Base-by-base conservation (phyloP, 1,139 yeast species). In the Hyphopichia fennica region DNA sequence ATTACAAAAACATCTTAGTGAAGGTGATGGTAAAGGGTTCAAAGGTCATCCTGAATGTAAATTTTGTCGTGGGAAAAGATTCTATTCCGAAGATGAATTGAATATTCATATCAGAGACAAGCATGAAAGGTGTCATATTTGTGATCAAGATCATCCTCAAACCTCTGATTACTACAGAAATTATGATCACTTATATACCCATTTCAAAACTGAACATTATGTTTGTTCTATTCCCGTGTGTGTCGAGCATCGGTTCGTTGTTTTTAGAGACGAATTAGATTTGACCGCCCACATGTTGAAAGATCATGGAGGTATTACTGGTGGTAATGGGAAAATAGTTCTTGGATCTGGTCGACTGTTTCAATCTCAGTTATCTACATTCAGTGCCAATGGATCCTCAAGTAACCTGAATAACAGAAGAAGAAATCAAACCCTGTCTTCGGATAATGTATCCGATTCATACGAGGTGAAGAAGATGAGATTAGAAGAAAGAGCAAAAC, bases 61-160 rank as follows among this genome's bases (percentile, higher is more conserved):
- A 50, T 88, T 88, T 60, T 93, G 99, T 63, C 67, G 77, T 4
- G 81, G 82, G 1, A 75, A 71, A 50, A 65, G 96, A 44, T 91
- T 88, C 59, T 93, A 93, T 59, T 89, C 96, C 0, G 90, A 83
- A 41, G 97, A 93, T 58, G 98, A 91, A 59, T 72, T 90, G 52
- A 82, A 80, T 53, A 65, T 83, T 33, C 99, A 93, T 62, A 77
- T 93, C 65, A 74, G 96, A 52, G 88, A 88, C 47, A 70, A 71
- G 42, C 99, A 93, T 62, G 97, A 91, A 60, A 81, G 84, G 52
- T 93, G 99, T 62, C 87, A 84, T 54, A 82, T 95, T 32, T 93
- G 99, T 67, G 96, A 90, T 52, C 84, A 80, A 56, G 71, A 81
- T 14, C 73, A 75, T 49, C 79, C 87, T 1, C 67, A 79, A 17